Conservation (phyloP, 1,284 basidiomycete genomes). For the Sphaerobolus stellatus region DNA sequence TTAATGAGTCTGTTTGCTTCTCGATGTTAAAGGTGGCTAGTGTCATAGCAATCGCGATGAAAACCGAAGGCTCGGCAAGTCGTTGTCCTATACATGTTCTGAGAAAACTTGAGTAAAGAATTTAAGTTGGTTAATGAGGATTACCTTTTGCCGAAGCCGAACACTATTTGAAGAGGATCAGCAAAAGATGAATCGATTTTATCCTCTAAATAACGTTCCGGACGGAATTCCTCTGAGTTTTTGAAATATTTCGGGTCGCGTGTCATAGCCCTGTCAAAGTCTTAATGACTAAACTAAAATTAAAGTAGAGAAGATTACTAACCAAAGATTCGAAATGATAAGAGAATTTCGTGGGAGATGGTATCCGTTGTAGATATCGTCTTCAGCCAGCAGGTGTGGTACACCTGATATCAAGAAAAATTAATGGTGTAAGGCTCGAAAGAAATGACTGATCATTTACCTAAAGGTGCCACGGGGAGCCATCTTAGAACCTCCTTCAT, state of each 20-base stretch:
- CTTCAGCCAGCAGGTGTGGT: background rate
- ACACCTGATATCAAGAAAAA: background rate
- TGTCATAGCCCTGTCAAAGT: background rate
- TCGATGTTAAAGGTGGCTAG: constrained; percentile 29
- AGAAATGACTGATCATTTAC: background rate
- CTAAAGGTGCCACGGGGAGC: background rate
- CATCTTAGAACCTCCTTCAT: constrained; percentile 6
- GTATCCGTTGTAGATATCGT: constrained; percentile 6
- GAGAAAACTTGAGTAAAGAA: too few species aligned
- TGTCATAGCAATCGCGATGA: constrained; percentile 31
- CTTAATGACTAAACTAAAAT: background rate
- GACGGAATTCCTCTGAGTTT: constrained; percentile 3
- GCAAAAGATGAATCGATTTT: too few species aligned
- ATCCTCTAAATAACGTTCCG: background rate
- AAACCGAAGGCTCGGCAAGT: constrained; percentile 33
- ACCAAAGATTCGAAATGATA: constrained; percentile 6
- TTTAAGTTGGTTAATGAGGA: background rate
- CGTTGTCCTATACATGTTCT: constrained; percentile 32
- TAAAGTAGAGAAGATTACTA: background rate
- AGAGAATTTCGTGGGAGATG: background rate
- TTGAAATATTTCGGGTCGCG: constrained; percentile 3
- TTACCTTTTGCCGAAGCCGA: background rate
- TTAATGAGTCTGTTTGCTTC: constrained; percentile 16
- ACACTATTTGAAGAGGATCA: background rate
- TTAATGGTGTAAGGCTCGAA: background rate